These are phyloP conservation scores for Chenopodium suecicum DNA, from an alignment of 148 eudicot genomes.

Conservation along the genomic window DNA sequence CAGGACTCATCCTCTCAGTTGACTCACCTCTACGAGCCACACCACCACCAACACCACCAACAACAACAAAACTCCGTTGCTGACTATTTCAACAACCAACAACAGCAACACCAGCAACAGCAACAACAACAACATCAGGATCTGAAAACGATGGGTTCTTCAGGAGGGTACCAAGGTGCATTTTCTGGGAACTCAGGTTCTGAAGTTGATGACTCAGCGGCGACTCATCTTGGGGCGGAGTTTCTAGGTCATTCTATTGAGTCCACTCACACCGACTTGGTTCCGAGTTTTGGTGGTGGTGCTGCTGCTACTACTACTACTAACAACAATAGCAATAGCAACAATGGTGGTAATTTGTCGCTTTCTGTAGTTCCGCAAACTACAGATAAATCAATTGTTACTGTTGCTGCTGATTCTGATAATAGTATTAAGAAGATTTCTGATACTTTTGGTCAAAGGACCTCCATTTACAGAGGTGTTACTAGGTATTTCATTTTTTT, in stretches of 20 bases:
- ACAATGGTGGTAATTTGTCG: conserved; percentile 39
- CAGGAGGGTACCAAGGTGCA: conserved; percentile 41
- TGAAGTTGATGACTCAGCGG: conserved; percentile 68
- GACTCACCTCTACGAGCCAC: conserved; percentile 73
- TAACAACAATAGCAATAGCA: not conserved
- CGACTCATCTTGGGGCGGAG: conserved; percentile 29
- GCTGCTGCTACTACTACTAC: not conserved
- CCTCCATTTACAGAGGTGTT: conserved; percentile 96
- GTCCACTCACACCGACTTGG: conserved; percentile 48
- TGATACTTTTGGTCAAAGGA: conserved; percentile 91
- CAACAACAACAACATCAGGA: conserved; percentile 33
- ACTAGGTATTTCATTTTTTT: conserved; percentile 49
- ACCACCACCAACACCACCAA: conserved; percentile 36
- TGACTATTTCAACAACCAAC: conserved; percentile 40
- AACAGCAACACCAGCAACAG: conserved; percentile 22
- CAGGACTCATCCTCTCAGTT: conserved; percentile 71
- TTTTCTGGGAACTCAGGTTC: conserved; percentile 86
- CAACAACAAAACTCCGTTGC: conserved; percentile 15
- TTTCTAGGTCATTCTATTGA: conserved; percentile 45
- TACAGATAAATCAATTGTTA: conserved; percentile 32
- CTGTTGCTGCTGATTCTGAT: conserved; percentile 35
- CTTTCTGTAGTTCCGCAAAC: conserved; percentile 43
- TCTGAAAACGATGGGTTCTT: conserved; percentile 27
- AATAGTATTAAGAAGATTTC: conserved; percentile 58
- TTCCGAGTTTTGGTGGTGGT: not conserved